Conservation (phyloP, 139 green algal genomes). For the Tetratostichococcus sp. region DNA sequence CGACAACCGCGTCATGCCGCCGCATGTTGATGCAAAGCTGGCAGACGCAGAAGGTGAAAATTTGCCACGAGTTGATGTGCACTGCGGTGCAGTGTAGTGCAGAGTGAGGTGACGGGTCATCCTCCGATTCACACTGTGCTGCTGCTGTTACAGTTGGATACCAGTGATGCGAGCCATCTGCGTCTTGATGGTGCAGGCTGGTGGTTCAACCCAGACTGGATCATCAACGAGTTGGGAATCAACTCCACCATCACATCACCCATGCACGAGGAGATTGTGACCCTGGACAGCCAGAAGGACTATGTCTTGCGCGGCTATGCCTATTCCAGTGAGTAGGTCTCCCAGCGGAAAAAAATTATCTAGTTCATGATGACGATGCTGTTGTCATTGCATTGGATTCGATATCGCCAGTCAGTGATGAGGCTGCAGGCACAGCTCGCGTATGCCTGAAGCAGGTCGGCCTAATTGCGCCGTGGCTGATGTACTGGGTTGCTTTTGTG, state of each 20-base stretch:
- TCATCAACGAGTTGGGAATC: constrained; percentile 99
- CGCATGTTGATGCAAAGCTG: constrained; percentile 83
- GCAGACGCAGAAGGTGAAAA: constrained; percentile 76
- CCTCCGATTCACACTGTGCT: too few relatives aligned
- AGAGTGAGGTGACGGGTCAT: too few relatives aligned
- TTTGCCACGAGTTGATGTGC: background rate
- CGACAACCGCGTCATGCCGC: constrained; percentile 96
- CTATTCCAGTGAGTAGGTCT: constrained; percentile 72
- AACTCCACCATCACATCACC: constrained; percentile 85
- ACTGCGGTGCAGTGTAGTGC: too few relatives aligned
- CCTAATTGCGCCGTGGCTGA: too few relatives aligned
- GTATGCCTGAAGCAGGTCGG: too few relatives aligned
- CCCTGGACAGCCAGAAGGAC: constrained; percentile 36
- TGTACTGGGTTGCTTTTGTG: background rate
- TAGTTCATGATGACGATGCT: too few relatives aligned
- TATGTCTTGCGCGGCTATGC: constrained; percentile 79
- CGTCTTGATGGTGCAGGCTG: too few relatives aligned
- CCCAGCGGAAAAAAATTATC: too few relatives aligned
- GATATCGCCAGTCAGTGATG: too few relatives aligned
- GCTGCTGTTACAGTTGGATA: too few relatives aligned
- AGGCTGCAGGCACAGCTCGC: too few relatives aligned
- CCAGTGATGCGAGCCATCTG: background rate
- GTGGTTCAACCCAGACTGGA: constrained; percentile 98
- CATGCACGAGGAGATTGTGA: constrained; percentile 84
- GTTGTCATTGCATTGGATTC: too few relatives aligned